These are phyloP conservation scores for Yamagishiella unicocca DNA, from an alignment of 139 green algal genomes.

Conservation along the genomic window DNA sequence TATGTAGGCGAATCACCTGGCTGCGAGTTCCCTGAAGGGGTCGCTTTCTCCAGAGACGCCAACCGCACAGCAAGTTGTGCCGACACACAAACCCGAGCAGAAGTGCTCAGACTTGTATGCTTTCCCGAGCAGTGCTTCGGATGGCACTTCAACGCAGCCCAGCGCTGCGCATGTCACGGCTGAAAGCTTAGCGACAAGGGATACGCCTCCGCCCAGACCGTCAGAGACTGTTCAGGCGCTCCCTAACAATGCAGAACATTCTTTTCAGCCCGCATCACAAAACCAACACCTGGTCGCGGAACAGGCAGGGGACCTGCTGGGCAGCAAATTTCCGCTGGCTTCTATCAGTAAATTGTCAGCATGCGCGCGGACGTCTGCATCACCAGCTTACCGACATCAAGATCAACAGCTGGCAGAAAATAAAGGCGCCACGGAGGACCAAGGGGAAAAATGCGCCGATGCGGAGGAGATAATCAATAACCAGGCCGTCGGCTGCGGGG, in stretches of 20 bases:
- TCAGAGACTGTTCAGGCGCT: too few relatives aligned
- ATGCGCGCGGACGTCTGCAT: not conserved
- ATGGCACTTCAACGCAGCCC: not conserved
- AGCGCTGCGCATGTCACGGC: not conserved
- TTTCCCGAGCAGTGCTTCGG: constrained; percentile 5
- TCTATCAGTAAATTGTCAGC: not conserved
- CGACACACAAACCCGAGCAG: not conserved
- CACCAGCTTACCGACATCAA: not conserved
- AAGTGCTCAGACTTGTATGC: not conserved
- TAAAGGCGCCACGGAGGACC: not conserved
- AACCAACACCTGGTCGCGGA: not conserved
- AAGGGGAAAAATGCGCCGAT: not conserved
- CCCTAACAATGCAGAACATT: not conserved
- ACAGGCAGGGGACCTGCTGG: not conserved
- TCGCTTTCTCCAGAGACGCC: not conserved
- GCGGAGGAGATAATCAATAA: not conserved
- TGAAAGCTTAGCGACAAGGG: not conserved
- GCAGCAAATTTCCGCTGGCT: not conserved
- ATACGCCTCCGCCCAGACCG: not conserved
- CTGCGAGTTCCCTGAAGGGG: not conserved
- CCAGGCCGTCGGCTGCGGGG: not conserved
- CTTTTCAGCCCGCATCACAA: not conserved
- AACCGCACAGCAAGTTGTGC: not conserved
- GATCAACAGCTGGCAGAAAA: not conserved
- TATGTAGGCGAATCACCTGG: not conserved